These are phyloP conservation scores for Thielaviopsis ethacetica DNA, from an alignment of 2,329 filamentous ascomycete species.

Conservation along the genomic window DNA sequence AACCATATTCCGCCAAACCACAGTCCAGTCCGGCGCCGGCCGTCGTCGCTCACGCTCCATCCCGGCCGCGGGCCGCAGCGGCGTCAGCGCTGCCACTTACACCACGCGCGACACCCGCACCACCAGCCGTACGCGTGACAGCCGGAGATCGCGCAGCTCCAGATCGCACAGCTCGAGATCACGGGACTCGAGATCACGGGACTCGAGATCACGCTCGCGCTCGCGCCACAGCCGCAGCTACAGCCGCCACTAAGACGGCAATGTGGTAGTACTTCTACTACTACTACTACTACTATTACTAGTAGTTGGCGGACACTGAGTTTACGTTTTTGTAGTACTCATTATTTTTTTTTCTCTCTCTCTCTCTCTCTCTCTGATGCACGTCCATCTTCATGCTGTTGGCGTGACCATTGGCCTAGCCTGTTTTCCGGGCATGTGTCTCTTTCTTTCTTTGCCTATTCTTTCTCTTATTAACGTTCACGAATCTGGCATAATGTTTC, in stretches of 20 bases:
- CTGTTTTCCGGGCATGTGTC: neutral
- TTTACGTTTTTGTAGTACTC: no score
- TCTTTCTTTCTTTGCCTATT: neutral
- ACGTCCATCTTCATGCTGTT: no score
- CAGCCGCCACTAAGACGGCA: neutral
- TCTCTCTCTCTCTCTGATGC: no score
- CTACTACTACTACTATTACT: no score
- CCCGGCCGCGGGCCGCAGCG: neutral
- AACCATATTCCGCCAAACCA: no score
- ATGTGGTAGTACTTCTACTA: no score
- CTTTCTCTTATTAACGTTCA: neutral
- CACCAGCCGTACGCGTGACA: constrained; percentile 19
- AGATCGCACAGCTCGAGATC: constrained; percentile 3
- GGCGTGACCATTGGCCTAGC: no score
- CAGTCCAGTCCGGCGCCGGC: constrained; percentile 31
- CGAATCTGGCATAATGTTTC: neutral
- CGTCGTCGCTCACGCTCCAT: constrained; percentile 9
- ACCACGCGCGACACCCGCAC: constrained; percentile 4
- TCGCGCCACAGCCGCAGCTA: constrained; percentile 3
- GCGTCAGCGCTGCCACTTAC: constrained; percentile 3
- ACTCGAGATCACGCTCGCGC: neutral
- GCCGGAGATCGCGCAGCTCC: constrained; percentile 15
- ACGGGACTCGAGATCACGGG: neutral
- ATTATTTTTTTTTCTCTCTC: no score
- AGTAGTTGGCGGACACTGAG: neutral